phyloP scores from a whole-genome alignment of 495 filamentous ascomycete genomes.

The Aspergillus sparsus region DNA sequence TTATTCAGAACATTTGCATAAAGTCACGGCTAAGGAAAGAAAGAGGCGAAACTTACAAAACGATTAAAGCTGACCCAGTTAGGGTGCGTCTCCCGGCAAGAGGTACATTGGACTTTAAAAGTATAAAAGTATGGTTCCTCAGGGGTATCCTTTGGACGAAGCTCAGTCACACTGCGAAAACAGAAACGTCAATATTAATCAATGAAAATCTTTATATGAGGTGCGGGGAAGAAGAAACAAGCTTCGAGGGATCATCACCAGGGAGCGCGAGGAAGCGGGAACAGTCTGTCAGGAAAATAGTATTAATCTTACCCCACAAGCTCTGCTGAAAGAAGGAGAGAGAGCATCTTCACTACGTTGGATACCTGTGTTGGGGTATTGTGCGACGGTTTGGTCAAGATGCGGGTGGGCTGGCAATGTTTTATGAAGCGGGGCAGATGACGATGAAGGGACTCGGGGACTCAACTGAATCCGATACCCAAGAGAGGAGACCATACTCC shows the following conservation, averaged over 20 bases:
- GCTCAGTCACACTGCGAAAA: slow-evolving; percentile 75
- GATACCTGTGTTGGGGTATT: slow-evolving; percentile 9
- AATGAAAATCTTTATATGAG: background rate
- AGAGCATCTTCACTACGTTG: slow-evolving; percentile 63
- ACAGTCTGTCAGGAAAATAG: background rate
- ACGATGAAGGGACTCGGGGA: slow-evolving; percentile 5
- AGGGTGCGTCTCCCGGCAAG: slow-evolving; percentile 85
- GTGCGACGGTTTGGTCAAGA: slow-evolving; percentile 2
- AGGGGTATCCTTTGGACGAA: slow-evolving; percentile 78
- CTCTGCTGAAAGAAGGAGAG: slow-evolving; percentile 76
- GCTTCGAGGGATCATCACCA: slow-evolving; percentile 11
- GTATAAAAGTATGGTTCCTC: slow-evolving; percentile 89
- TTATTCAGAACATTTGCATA: background rate
- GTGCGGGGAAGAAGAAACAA: slow-evolving; percentile 16
- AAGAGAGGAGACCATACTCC: no score
- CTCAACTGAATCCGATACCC: background rate
- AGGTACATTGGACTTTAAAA: slow-evolving; percentile 95
- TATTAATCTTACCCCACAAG: slow-evolving; percentile 61
- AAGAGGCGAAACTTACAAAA: slow-evolving; percentile 62
- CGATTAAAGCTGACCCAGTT: slow-evolving; percentile 87
- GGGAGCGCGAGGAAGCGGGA: slow-evolving; percentile 12
- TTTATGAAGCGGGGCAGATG: slow-evolving; percentile 22
- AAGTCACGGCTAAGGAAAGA: background rate
- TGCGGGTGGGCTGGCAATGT: background rate
- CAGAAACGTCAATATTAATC: slow-evolving; percentile 18